phyloP scores from a whole-genome alignment of 331 rosid species.

The Quercus tomentella region DNA sequence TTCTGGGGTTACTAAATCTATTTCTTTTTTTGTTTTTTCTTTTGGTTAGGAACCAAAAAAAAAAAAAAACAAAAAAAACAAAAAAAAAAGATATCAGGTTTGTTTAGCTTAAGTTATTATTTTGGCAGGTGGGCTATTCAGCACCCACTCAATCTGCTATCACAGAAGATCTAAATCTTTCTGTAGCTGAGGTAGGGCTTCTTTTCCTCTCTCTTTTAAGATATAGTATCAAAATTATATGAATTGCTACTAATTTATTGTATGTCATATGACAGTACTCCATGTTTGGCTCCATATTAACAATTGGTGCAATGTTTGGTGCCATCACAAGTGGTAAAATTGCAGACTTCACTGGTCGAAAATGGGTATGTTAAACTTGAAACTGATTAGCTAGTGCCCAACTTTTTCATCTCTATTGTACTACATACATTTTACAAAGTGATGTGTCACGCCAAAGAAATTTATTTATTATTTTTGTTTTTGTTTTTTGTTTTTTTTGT shows the following conservation, averaged over 20 bases:
- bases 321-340: slow-evolving; percentile 69
- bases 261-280: slow-evolving; percentile 55
- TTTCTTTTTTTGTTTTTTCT: slow-evolving; percentile 11
- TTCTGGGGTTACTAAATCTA: slow-evolving; percentile 15
- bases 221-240: neutral
- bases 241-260: slow-evolving; percentile 3
- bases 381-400: neutral
- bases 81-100: slow-evolving; percentile 4
- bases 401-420: neutral
- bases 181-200: slow-evolving; percentile 41
- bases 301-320: slow-evolving; percentile 92
- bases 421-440: too few relatives aligned
- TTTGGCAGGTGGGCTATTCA: slow-evolving; percentile 52
- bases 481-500: too few relatives aligned
- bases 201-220: neutral
- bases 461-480: too few relatives aligned
- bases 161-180: slow-evolving; percentile 51
- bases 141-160: slow-evolving; percentile 55
- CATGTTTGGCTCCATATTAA: slow-evolving; percentile 77
- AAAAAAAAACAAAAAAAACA: slow-evolving; percentile 1
- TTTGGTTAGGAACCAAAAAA: slow-evolving; percentile 33
- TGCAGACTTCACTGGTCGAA: slow-evolving; percentile 68
- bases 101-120: slow-evolving; percentile 30
- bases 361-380: slow-evolving; percentile 55
- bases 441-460: too few relatives aligned